Evolutionary conservation across 371 early-diverging fungal species (phyloP).

Genomic region (Haplosporangium sp.): DNA sequence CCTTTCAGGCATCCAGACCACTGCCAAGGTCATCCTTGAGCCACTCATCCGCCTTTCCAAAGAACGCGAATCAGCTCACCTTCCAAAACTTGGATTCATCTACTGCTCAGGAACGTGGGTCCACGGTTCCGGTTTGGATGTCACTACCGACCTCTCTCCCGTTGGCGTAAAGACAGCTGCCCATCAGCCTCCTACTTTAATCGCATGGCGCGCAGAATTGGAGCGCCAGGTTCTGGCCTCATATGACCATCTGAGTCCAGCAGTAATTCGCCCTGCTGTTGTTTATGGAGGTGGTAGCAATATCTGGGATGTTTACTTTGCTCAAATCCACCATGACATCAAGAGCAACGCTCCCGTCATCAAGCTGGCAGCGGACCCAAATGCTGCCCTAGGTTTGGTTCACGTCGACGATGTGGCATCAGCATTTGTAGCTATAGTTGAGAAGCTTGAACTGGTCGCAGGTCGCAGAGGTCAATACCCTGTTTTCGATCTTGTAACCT

Average conservation of each 20-base stretch:
- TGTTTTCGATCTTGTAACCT: constrained; percentile 20
- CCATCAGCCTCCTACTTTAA: constrained; percentile 10
- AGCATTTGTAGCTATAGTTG: constrained; percentile 19
- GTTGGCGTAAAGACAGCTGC: constrained; percentile 13
- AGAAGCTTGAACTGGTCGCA: constrained; percentile 18
- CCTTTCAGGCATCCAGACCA: constrained; percentile 20
- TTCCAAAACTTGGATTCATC: constrained; percentile 23
- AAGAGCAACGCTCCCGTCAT: constrained; percentile 15
- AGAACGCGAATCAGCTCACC: constrained; percentile 28
- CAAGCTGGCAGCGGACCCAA: constrained; percentile 20
- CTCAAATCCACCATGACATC: constrained; percentile 15
- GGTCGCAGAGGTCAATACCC: constrained; percentile 21
- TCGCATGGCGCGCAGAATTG: constrained; percentile 42
- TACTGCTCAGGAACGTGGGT: constrained; percentile 48
- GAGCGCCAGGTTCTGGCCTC: constrained; percentile 34
- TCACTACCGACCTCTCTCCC: constrained; percentile 18
- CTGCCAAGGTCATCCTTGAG: constrained; percentile 29
- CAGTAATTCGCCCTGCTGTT: constrained; percentile 46
- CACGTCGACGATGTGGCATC: constrained; percentile 35
- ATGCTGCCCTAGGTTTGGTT: constrained; percentile 6
- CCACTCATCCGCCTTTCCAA: constrained; percentile 38
- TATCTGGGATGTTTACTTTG: constrained; percentile 22
- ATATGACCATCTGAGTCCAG: constrained; percentile 32
- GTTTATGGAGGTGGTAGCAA: constrained; percentile 45
- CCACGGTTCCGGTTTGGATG: constrained; percentile 34